Evolutionary conservation across 2,329 filamentous ascomycete species (phyloP).

Genomic region (Cladosporium sp.): DNA sequence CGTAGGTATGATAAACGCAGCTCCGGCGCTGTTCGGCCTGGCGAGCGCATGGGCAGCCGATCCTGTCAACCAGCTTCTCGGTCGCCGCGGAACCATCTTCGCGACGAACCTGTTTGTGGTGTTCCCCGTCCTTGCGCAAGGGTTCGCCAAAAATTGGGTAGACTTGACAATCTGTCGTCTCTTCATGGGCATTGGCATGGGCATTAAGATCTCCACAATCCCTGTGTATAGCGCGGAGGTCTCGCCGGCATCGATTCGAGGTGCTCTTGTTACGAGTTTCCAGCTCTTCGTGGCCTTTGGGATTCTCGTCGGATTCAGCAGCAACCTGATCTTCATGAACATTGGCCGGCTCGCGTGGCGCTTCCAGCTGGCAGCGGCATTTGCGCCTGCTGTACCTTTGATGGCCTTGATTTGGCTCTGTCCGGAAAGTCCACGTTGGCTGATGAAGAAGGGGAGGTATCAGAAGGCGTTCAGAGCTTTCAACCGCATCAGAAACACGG

Average conservation of each 20-base stretch:
- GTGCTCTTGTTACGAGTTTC: conserved; percentile 6
- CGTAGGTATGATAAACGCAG: neutral
- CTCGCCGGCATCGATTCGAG: conserved; percentile 48
- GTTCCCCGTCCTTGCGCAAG: conserved; percentile 50
- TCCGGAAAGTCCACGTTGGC: conserved; percentile 27
- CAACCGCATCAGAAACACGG: conserved; percentile 28
- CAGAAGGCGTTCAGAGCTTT: conserved; percentile 42
- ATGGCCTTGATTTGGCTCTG: conserved; percentile 52
- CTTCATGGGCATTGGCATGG: conserved; percentile 57
- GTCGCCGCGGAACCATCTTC: conserved; percentile 35
- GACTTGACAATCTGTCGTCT: conserved; percentile 66
- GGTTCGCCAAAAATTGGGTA: conserved; percentile 62
- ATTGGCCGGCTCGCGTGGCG: conserved; percentile 57
- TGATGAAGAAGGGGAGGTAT: conserved; percentile 23
- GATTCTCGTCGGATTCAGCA: conserved; percentile 59
- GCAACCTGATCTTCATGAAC: conserved; percentile 55
- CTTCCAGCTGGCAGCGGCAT: conserved; percentile 57
- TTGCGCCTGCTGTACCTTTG: conserved; percentile 61
- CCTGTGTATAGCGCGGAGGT: conserved; percentile 36
- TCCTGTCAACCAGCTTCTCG: conserved; percentile 28
- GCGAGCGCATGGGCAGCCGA: conserved; percentile 50
- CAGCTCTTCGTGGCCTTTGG: conserved; percentile 48
- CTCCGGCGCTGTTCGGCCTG: neutral
- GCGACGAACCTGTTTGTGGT: conserved; percentile 46
- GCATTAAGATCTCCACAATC: conserved; percentile 40